Conservation (phyloP, 2,329 filamentous ascomycete species). For the Scedosporium boydii region DNA sequence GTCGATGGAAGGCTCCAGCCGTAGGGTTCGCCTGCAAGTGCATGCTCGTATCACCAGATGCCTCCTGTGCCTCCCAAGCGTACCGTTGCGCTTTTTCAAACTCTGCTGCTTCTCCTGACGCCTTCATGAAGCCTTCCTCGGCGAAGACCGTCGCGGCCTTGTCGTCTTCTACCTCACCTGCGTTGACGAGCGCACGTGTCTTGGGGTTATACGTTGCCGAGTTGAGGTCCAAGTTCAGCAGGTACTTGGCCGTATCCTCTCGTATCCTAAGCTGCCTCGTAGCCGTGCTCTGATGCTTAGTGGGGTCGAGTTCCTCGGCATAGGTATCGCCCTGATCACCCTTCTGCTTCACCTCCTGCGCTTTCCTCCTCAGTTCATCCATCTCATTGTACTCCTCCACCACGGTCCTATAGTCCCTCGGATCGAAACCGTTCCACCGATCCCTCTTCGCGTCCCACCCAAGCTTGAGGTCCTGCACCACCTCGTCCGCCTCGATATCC, state of each 20-base stretch:
- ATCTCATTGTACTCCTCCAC: constrained; percentile 83
- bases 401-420: constrained; percentile 75
- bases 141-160: constrained; percentile 75
- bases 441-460: constrained; percentile 98
- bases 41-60: constrained; percentile 63
- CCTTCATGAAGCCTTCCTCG: constrained; percentile 84
- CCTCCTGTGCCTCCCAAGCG: constrained; percentile 92
- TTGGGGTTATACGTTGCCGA: constrained; percentile 98
- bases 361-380: constrained; percentile 60
- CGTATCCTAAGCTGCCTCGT: constrained; percentile 84
- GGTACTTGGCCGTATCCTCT: constrained; percentile 95
- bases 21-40: constrained; percentile 97
- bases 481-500: constrained; percentile 88
- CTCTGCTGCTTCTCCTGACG: constrained; percentile 82
- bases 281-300: constrained; percentile 80
- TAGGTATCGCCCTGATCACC: constrained; percentile 55
- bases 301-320: constrained; percentile 95
- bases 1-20: constrained; percentile 74
- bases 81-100: constrained; percentile 85
- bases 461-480: constrained; percentile 73
- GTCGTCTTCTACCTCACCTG: constrained; percentile 70
- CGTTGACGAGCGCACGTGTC: constrained; percentile 81
- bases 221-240: constrained; percentile 88
- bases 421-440: constrained; percentile 96
- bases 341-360: constrained; percentile 36